Evolutionary conservation across 2,329 filamentous ascomycete species (phyloP).

Genomic region (Xylaria sp.): DNA sequence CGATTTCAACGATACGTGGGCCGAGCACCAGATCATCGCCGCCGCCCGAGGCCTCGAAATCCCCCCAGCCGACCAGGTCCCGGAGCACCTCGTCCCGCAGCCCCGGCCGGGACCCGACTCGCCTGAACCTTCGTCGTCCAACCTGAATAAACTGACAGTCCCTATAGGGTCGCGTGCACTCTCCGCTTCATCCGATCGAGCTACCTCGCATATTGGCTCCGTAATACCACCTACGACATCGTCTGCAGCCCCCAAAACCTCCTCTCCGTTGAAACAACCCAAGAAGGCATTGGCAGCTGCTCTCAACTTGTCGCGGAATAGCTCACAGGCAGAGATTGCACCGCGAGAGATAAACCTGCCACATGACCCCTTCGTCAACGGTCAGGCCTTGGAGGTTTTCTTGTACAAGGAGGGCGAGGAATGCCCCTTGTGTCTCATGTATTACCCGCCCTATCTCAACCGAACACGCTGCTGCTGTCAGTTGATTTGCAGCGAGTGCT

Average conservation of each 20-base stretch:
- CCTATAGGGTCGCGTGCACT: conserved; percentile 81
- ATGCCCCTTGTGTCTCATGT: conserved; percentile 96
- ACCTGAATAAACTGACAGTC: conserved; percentile 78
- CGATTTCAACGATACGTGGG: conserved; percentile 89
- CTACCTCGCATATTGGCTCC: conserved; percentile 70
- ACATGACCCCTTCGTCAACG: conserved; percentile 88
- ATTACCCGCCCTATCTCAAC: conserved; percentile 94
- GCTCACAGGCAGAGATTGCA: conserved; percentile 74
- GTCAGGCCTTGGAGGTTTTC: conserved; percentile 91
- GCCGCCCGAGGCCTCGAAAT: conserved; percentile 85
- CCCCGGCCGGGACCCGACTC: conserved; percentile 57
- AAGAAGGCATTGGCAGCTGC: conserved; percentile 90
- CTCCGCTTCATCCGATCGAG: conserved; percentile 79
- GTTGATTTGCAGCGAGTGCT: conserved; percentile 96
- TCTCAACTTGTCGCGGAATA: conserved; percentile 78
- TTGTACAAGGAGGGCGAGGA: conserved; percentile 91
- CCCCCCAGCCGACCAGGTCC: conserved; percentile 83
- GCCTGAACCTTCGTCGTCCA: conserved; percentile 65
- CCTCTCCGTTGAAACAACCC: conserved; percentile 78
- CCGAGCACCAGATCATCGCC: conserved; percentile 93
- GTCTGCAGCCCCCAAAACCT: conserved; percentile 57
- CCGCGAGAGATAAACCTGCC: conserved; percentile 84
- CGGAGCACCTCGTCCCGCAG: conserved; percentile 68
- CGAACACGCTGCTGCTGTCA: conserved; percentile 95
- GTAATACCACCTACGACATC: conserved; percentile 67